Conservation (phyloP, 176 grass and related monocot species). For the Eremochloa ophiuroides region DNA sequence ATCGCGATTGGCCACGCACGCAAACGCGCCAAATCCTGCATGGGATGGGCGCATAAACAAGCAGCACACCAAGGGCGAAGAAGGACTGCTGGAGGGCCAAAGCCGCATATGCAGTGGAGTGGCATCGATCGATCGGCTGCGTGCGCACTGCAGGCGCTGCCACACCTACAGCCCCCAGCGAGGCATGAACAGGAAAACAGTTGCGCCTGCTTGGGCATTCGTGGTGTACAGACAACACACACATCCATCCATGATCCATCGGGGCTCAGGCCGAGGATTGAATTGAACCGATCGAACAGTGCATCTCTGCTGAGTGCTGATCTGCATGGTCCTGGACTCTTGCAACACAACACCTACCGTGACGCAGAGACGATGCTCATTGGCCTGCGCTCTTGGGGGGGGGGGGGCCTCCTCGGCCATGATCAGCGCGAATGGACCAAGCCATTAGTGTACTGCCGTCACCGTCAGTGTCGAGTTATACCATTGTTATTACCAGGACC, state of each 20-base stretch:
- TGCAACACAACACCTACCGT: neutral
- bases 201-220: neutral
- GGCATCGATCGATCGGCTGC: neutral
- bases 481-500: slow-evolving; percentile 4
- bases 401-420: neutral
- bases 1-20: neutral
- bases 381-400: neutral
- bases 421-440: neutral
- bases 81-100: neutral
- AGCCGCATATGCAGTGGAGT: neutral
- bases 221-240: neutral
- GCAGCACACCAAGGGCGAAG: neutral
- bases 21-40: neutral
- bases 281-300: neutral
- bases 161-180: neutral
- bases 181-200: slow-evolving; percentile 10
- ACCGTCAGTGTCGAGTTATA: neutral
- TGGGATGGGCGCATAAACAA: neutral
- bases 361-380: neutral
- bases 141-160: neutral
- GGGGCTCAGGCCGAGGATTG: neutral
- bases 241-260: neutral
- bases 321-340: neutral
- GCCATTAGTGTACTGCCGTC: slow-evolving; percentile 2
- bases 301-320: too few relatives aligned